Base-by-base conservation (phyloP, 2,329 filamentous ascomycete genomes). In the Aspergillus oerlinghausenensis region DNA sequence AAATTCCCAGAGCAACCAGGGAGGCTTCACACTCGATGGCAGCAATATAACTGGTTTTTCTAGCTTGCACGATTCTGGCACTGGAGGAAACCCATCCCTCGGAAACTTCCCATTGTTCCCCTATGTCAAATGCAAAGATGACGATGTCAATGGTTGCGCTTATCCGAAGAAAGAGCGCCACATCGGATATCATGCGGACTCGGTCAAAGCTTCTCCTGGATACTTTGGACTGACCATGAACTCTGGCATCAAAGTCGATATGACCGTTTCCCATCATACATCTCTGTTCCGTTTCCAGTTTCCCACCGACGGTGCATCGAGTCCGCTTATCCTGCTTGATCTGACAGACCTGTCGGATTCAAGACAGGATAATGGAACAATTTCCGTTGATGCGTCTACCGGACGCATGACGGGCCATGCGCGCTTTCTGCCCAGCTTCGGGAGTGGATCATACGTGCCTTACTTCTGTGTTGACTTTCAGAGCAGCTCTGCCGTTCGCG, bases 21-120 rank as follows among this genome's bases (percentile, higher is more conserved):
- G 81, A 48, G 82, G 82, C 1, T 84, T 83, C 64, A 76, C 81
- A 6, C 77, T 76, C 1, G 81, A 83, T 60, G 78, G 76, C 17
- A 79, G 76, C 55, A 76, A 72, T 42, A 72, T 83, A 50, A 79
- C 77, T 10, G 81, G 81, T 10, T 84, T 83, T 66, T 74, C 71
- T 8, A 70, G 73, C 8, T 74, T 81, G 72, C 80, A 82, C 56
- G 80, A 82, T 63, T 77, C 73, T 14, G 79, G 79, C 9, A 81
- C 79, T 48, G 79, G 79, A 52, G 77, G 75, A 35, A 66, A 72
- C 10, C 85, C 87, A 0, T 89, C 86, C 4, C 75, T 91, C 1
- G 88, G 88, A 5, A 89, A 89, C 66, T 90, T 90, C 54, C 84
- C 88, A 1, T 74, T 90, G 1, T 90, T 91, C 62, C 81, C 88